Conservation (phyloP, 306 rosid species). For the Morella rubra region DNA sequence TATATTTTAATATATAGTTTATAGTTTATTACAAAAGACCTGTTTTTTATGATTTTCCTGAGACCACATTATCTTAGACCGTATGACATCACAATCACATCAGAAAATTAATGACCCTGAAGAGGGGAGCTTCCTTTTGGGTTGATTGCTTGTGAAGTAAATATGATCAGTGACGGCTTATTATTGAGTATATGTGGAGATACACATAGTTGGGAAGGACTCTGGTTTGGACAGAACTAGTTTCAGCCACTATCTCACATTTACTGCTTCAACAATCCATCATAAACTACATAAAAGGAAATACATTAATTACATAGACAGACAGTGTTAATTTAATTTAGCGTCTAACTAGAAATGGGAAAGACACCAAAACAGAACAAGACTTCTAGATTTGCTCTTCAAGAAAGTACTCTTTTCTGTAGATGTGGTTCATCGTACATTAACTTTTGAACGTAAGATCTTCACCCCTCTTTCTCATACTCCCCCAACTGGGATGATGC, state of each 20-base stretch:
- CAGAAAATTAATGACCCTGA: too few species aligned
- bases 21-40: too few species aligned
- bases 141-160: too few species aligned
- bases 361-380: constrained; percentile 24
- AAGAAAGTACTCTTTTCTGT: constrained; percentile 13
- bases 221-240: not conserved
- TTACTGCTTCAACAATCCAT: constrained; percentile 18
- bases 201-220: too few species aligned
- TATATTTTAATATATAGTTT: too few species aligned
- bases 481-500: constrained; percentile 60
- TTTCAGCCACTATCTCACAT: constrained; percentile 31
- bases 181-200: too few species aligned
- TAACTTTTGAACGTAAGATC: constrained; percentile 58
- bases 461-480: constrained; percentile 60
- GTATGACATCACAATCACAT: too few species aligned
- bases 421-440: constrained; percentile 27
- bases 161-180: too few species aligned
- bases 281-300: constrained; percentile 19
- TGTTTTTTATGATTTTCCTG: too few species aligned
- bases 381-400: constrained; percentile 37
- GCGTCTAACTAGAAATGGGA: constrained; percentile 34
- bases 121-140: too few species aligned
- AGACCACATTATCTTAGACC: too few species aligned
- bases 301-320: too few species aligned
- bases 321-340: not conserved